Percentiles rank a stretch among this genome's conserved stretches.
Conservation (phyloP, 1,139 yeast genomes). For the Geotrichum aggregatum region DNA sequence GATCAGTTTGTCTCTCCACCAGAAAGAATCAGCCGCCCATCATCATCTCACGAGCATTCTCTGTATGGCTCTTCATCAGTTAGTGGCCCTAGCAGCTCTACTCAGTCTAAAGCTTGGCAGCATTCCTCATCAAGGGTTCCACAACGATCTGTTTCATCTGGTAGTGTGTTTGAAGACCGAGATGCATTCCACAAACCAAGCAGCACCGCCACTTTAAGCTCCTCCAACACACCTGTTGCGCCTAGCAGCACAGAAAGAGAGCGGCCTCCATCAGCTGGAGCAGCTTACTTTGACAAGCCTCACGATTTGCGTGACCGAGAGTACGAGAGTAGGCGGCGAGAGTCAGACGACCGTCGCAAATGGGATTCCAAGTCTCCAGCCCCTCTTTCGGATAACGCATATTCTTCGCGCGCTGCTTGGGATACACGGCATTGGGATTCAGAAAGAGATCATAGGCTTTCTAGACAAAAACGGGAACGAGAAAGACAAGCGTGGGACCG, state of each 20-base stretch:
- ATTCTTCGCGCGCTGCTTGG: not conserved
- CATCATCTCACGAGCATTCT: not conserved
- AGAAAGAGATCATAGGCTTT: conserved; percentile 10
- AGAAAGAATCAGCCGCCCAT: not conserved
- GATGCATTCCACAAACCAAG: not conserved
- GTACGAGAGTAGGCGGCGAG: not conserved
- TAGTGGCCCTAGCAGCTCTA: not conserved
- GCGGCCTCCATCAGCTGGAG: conserved; percentile 1
- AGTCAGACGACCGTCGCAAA: conserved; percentile 5
- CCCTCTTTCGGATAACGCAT: not conserved
- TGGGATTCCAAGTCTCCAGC: conserved; percentile 1
- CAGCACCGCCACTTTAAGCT: not conserved
- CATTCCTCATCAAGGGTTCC: not conserved
- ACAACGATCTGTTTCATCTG: conserved; percentile 6
- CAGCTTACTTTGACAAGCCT: not conserved
- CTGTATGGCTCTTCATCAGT: not conserved
- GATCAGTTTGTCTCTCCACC: not conserved
- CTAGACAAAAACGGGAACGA: conserved; percentile 8
- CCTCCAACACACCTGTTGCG: not conserved
- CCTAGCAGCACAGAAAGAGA: not conserved
- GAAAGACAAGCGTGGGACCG: conserved; percentile 18
- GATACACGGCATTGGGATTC: conserved; percentile 19
- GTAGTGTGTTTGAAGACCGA: conserved; percentile 1
- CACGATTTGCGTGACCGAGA: not conserved
- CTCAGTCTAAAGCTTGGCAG: not conserved